Evolutionary conservation across 805 yeast genomes (phyloP), one percentile per base, ranked within the genome.

Genomic region (Ogataea populi-albae): DNA sequence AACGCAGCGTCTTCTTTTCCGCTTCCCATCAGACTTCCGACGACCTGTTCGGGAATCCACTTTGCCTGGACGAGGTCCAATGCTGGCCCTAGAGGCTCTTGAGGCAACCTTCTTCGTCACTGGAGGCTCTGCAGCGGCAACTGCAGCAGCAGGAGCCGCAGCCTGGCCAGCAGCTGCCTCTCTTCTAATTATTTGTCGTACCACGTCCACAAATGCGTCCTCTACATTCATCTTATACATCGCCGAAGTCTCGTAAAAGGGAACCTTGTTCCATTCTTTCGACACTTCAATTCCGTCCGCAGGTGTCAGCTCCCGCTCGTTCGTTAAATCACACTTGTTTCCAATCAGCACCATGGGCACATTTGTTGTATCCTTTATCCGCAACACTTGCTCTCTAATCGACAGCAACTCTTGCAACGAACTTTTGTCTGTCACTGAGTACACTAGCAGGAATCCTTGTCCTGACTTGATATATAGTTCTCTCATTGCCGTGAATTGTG

Each of bases 401-500:
- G 84, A 84, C 51, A 81, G 62, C 43, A 91, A 66, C 61, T 88
- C 96, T 43, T 81, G 73, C 41, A 89, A 65, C 4, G 96, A 75
- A 55, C 70, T 72, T 35, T 71, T 74, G 54, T 75, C 81, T 4
- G 79, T 73, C 10, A 75, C 81, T 1, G 80, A 74, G 46, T 75
- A 75, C 16, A 75, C 81, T 38, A 75, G 59, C 34, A 75, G 55
- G 44, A 75, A 75, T 3, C 81, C 97, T 54, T 83, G 85, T 8
- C 97, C 96, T 31, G 87, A 80, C 49, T 86, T 86, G 54, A 85
- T 85, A 56, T 85, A 85, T 32, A 85, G 61, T 55, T 89, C 96
- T 46, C 97, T 68, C 96, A 91, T 87, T 7, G 96, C 96, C 0
- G 95, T 86, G 66, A 87, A 91, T 63, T 89, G 97, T 16, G 96